phyloP scores from a whole-genome alignment of 1,284 basidiomycete genomes.

The Tilletiopsis washingtonensis region DNA sequence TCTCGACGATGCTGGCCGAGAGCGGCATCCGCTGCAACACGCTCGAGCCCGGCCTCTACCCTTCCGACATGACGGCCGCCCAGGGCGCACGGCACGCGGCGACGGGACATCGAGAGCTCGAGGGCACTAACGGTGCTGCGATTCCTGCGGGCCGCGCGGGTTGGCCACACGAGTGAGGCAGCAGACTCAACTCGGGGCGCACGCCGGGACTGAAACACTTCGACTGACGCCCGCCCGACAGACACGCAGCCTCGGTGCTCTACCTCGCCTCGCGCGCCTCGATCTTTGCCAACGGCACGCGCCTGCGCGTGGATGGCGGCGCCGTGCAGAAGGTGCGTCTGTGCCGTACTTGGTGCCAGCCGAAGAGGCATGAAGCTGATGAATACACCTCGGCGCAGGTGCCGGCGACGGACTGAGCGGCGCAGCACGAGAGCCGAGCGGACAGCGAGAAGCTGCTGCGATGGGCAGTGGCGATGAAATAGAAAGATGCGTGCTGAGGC shows the following conservation, averaged over 20 bases:
- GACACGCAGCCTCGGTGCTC: conserved; percentile 13
- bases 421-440: too few species aligned
- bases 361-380: too few species aligned
- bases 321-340: conserved; percentile 19
- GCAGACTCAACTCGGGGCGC: background rate
- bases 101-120: conserved; percentile 15
- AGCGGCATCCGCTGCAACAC: conserved; percentile 12
- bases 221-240: background rate
- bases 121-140: conserved; percentile 24
- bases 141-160: conserved; percentile 23
- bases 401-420: too few species aligned
- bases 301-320: conserved; percentile 18
- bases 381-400: too few species aligned
- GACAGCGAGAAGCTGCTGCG: too few species aligned
- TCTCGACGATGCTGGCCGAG: conserved; percentile 17
- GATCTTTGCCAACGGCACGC: conserved; percentile 21
- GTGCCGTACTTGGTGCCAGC: too few species aligned
- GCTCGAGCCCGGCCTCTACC: conserved; percentile 24
- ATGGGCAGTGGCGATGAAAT: too few species aligned
- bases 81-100: too few species aligned
- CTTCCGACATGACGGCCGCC: conserved; percentile 14
- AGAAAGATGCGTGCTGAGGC: too few species aligned
- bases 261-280: conserved; percentile 10
- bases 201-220: background rate
- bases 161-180: conserved; percentile 8